Evolutionary conservation across 2,329 filamentous ascomycete genomes (phyloP).

Genomic region (Cadophora malorum): DNA sequence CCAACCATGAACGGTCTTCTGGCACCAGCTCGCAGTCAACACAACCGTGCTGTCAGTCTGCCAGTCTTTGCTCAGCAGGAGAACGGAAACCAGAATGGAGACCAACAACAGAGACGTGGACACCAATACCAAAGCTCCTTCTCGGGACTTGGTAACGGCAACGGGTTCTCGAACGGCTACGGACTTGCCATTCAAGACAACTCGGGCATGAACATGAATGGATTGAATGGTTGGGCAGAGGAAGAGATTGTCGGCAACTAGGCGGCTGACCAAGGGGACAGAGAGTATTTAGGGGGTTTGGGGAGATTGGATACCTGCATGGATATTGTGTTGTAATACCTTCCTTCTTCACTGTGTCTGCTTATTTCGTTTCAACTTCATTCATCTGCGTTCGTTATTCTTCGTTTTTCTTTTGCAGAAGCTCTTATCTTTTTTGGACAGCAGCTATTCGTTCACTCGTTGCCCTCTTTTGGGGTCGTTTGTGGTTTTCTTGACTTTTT

Average conservation of each 20-base stretch:
- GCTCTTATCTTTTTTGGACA: slow-evolving; percentile 11
- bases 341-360: slow-evolving; percentile 34
- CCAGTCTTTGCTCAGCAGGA: slow-evolving; percentile 72
- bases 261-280: neutral
- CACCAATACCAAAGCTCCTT: slow-evolving; percentile 72
- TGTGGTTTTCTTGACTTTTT: neutral
- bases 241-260: slow-evolving; percentile 50
- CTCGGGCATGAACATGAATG: slow-evolving; percentile 60
- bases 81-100: slow-evolving; percentile 52
- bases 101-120: slow-evolving; percentile 55
- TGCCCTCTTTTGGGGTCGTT: neutral
- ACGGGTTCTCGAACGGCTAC: slow-evolving; percentile 51
- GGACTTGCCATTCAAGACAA: slow-evolving; percentile 66
- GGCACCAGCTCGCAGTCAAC: slow-evolving; percentile 67
- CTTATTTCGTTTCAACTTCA: slow-evolving; percentile 27
- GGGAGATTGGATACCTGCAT: slow-evolving; percentile 33
- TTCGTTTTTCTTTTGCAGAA: slow-evolving; percentile 4
- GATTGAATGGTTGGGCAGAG: slow-evolving; percentile 71
- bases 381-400: neutral
- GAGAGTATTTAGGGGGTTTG: slow-evolving; percentile 12
- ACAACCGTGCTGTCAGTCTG: slow-evolving; percentile 80
- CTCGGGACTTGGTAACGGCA: slow-evolving; percentile 42
- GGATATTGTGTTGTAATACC: slow-evolving; percentile 41
- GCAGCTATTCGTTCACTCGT: slow-evolving; percentile 11
- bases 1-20: slow-evolving; percentile 79